These are phyloP conservation scores for Cladosporium sp. DNA, from an alignment of 2,329 filamentous ascomycete genomes.

Conservation along the genomic window DNA sequence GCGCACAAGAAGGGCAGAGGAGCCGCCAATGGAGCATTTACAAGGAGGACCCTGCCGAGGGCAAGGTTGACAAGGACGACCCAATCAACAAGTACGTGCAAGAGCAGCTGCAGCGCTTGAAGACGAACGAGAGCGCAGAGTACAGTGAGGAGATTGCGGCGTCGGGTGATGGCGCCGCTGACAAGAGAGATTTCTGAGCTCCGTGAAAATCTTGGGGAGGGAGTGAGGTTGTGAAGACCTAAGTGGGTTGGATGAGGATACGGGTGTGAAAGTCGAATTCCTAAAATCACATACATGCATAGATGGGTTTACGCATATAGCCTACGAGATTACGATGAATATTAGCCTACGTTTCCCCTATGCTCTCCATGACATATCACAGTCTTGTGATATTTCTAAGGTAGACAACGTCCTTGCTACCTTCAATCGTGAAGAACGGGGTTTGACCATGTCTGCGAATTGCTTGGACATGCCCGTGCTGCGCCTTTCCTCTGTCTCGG, in stretches of 20 bases:
- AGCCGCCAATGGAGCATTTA: constrained; percentile 47
- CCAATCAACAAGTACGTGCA: constrained; percentile 79
- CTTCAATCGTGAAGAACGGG: no score
- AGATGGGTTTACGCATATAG: neutral
- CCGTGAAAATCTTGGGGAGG: neutral
- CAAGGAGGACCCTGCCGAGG: constrained; percentile 48
- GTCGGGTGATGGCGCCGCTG: constrained; percentile 33
- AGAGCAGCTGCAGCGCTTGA: constrained; percentile 72
- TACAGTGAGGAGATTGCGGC: constrained; percentile 62
- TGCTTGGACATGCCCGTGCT: no score
- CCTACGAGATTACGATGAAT: neutral
- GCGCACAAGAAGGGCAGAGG: constrained; percentile 19
- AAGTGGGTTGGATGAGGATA: neutral
- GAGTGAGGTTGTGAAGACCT: neutral
- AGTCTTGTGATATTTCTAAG: no score
- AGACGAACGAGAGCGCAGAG: constrained; percentile 51
- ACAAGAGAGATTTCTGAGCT: constrained; percentile 6
- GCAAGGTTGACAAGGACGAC: constrained; percentile 39
- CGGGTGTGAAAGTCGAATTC: neutral
- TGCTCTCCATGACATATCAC: no score
- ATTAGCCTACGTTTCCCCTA: no score
- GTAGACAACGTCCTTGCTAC: no score
- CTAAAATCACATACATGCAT: neutral
- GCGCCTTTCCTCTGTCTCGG: no score
- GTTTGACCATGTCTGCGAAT: no score